phyloP scores from a whole-genome alignment of 345 rosid genomes.

The Arabidopsis arenosa region DNA sequence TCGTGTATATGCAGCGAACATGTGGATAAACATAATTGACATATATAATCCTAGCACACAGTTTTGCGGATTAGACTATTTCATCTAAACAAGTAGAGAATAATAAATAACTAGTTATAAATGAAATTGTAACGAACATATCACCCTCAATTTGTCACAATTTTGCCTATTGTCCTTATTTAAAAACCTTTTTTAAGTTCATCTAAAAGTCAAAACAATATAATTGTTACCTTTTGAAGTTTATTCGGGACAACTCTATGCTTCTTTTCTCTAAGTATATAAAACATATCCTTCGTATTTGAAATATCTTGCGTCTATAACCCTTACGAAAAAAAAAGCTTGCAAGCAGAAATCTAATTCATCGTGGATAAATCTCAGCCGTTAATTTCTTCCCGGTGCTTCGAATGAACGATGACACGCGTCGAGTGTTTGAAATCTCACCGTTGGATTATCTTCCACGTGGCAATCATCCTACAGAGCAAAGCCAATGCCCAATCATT shows the following conservation, averaged over 20 bases:
- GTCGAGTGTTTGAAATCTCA: background rate
- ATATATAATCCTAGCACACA: background rate
- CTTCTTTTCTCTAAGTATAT: conserved; percentile 20
- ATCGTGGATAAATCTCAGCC: conserved; percentile 6
- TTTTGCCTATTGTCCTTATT: background rate
- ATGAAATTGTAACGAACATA: background rate
- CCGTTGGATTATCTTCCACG: conserved; percentile 41
- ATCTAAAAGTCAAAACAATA: conserved; percentile 21
- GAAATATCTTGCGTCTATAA: background rate
- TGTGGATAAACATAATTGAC: conserved; percentile 27
- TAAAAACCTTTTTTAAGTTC: background rate
- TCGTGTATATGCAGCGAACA: conserved; percentile 26
- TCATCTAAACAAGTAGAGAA: conserved; percentile 14
- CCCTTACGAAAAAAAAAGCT: background rate
- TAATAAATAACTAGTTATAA: background rate
- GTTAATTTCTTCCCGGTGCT: background rate
- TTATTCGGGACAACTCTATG: background rate
- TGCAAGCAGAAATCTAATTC: conserved; percentile 5
- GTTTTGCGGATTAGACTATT: conserved; percentile 22
- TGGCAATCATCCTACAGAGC: conserved; percentile 16
- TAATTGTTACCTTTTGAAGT: background rate
- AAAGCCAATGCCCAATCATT: conserved; percentile 30
- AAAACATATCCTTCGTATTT: background rate
- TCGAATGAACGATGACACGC: conserved; percentile 37
- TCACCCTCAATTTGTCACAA: background rate